phyloP scores from a whole-genome alignment of 202 grass and related monocot genomes.

The Dendrocalamus latiflorus region DNA sequence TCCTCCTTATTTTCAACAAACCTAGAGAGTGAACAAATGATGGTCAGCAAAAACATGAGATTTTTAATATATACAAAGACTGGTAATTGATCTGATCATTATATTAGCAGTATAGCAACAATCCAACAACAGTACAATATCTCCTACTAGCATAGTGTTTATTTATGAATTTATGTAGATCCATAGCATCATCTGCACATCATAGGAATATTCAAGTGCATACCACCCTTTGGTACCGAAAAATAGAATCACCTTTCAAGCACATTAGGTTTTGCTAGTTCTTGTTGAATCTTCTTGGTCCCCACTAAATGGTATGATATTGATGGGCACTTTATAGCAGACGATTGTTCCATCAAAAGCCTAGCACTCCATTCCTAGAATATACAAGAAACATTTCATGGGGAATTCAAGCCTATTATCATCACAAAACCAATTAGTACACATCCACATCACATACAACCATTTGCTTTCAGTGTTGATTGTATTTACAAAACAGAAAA shows the following conservation, averaged over 20 bases:
- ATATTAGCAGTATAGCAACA: not conserved
- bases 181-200: not conserved
- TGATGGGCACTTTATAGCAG: slow-evolving; percentile 85
- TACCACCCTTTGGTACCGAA: not conserved
- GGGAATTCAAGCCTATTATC: not conserved
- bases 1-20: slow-evolving; percentile 76
- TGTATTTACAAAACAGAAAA: not conserved
- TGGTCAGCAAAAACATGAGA: not conserved
- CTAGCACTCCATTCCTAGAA: slow-evolving; percentile 87
- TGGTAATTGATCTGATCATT: slow-evolving; percentile 13
- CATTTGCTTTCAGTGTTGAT: not conserved
- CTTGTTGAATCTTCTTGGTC: too few species aligned
- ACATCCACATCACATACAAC: not conserved
- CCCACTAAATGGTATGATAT: slow-evolving; percentile 97
- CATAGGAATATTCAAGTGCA: not conserved
- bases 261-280: slow-evolving; percentile 75
- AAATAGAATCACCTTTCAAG: slow-evolving; percentile 74
- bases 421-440: not conserved
- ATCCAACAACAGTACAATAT: not conserved
- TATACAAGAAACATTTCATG: slow-evolving; percentile 16
- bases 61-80: slow-evolving; percentile 8
- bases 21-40: slow-evolving; percentile 38
- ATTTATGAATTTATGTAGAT: not conserved
- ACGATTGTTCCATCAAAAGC: slow-evolving; percentile 79
- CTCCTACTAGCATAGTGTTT: not conserved